Conservation (phyloP, 768 basidiomycete genomes). For the Grammothele lineata region DNA sequence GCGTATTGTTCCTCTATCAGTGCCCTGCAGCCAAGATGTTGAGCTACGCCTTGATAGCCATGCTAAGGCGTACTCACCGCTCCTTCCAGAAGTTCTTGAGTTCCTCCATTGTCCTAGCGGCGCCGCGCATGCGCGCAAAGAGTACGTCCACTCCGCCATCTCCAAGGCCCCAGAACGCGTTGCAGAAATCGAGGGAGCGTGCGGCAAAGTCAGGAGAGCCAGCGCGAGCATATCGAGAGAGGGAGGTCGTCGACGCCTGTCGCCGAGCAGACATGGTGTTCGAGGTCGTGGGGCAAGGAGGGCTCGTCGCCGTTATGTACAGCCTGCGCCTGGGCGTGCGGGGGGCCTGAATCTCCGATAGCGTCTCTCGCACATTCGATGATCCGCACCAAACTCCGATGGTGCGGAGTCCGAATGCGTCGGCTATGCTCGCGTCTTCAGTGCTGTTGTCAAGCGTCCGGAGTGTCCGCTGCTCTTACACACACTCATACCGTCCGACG, state of each 20-base stretch:
- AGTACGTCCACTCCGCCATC: conserved; percentile 91
- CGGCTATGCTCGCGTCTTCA: no score
- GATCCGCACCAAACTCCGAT: no score
- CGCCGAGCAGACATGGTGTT: conserved; percentile 64
- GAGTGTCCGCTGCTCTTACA: no score
- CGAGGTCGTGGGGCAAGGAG: conserved; percentile 2
- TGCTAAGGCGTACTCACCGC: conserved; percentile 50
- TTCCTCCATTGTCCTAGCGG: conserved; percentile 84
- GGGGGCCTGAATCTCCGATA: no score
- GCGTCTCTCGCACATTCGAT: no score
- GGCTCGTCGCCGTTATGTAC: conserved; percentile 1
- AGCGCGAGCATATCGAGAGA: conserved; percentile 63
- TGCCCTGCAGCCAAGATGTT: conserved; percentile 50
- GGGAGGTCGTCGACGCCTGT: conserved; percentile 78
- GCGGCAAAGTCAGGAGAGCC: conserved; percentile 44
- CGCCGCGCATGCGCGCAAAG: conserved; percentile 85
- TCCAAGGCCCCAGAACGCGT: conserved; percentile 89
- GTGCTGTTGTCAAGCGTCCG: no score
- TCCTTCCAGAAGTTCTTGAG: conserved; percentile 89
- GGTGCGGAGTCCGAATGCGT: no score
- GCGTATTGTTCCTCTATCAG: conserved; percentile 95
- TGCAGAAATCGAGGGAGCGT: conserved; percentile 85
- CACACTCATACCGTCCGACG: no score
- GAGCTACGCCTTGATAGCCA: background rate
- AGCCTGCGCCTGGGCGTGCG: no score